These are phyloP conservation scores for Knoxdaviesia proteae DNA, from an alignment of 2,329 filamentous ascomycete species.

Conservation along the genomic window DNA sequence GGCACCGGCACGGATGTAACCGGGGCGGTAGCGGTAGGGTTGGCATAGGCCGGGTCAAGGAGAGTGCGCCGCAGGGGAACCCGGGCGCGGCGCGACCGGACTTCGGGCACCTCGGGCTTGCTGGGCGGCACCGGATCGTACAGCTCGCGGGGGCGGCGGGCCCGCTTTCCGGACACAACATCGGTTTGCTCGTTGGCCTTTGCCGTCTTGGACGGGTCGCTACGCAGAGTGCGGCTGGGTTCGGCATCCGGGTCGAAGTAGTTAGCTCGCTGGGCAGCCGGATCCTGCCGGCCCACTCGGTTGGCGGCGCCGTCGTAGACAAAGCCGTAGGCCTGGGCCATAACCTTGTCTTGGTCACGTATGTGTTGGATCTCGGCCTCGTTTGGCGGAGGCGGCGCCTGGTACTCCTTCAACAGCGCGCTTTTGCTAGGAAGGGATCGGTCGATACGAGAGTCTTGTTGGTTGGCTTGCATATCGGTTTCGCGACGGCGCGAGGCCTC, in stretches of 20 bases:
- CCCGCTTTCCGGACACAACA: constrained; percentile 29
- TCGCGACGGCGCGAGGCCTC: constrained; percentile 29
- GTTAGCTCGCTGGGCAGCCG: constrained; percentile 23
- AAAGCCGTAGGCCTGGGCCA: constrained; percentile 39
- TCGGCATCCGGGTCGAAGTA: constrained; percentile 14
- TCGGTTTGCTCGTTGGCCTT: constrained; percentile 35
- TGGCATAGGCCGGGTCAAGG: too few species aligned
- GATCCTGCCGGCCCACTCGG: constrained; percentile 38
- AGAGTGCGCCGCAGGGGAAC: too few species aligned
- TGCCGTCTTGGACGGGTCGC: constrained; percentile 34
- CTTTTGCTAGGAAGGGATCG: too few species aligned
- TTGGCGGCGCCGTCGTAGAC: constrained; percentile 37
- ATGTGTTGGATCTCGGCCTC: constrained; percentile 23
- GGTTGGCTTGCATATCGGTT: neutral
- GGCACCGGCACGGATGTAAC: too few species aligned
- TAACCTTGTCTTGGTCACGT: constrained; percentile 33
- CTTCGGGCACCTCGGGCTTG: too few species aligned
- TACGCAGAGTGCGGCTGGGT: constrained; percentile 30
- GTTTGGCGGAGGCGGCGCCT: constrained; percentile 11
- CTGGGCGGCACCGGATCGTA: constrained; percentile 21
- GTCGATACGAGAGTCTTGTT: constrained; percentile 13
- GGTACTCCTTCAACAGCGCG: constrained; percentile 26
- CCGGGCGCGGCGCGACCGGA: too few species aligned
- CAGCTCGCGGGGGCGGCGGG: constrained; percentile 27
- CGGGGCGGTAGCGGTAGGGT: too few species aligned